phyloP scores from a whole-genome alignment of 2,329 filamentous ascomycete genomes.

The Aspergillus tubingensis region DNA sequence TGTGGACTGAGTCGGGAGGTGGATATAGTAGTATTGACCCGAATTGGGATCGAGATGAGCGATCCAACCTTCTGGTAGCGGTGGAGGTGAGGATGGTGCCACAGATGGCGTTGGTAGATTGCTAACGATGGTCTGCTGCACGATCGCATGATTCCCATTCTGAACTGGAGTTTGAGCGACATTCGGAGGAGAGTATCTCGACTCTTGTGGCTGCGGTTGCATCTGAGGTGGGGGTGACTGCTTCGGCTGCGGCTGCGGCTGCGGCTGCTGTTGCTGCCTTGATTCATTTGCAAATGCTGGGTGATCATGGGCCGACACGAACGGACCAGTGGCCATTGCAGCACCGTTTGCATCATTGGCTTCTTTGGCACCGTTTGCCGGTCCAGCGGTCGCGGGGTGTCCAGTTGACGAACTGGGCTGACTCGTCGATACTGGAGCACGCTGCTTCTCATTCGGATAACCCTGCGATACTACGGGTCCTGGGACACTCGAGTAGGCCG shows the following conservation, averaged over 20 bases:
- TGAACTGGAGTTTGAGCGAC: conserved; percentile 28
- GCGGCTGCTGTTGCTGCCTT: conserved; percentile 46
- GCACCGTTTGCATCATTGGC: conserved; percentile 19
- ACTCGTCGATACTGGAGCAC: conserved; percentile 39
- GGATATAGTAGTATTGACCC: conserved; percentile 98
- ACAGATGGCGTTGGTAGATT: conserved; percentile 43
- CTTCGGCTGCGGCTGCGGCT: conserved; percentile 6
- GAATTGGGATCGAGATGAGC: conserved; percentile 93
- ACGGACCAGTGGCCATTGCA: conserved; percentile 21
- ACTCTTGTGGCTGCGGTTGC: conserved; percentile 18
- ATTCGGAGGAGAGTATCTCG: conserved; percentile 43
- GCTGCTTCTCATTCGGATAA: conserved; percentile 79
- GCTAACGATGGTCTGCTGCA: conserved; percentile 30
- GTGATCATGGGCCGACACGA: conserved; percentile 59
- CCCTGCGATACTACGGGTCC: conserved; percentile 51
- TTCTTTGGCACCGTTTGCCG: conserved; percentile 18
- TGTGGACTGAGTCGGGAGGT: conserved; percentile 89
- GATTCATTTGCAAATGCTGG: conserved; percentile 89
- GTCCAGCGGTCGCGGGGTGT: conserved; percentile 30
- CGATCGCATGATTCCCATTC: conserved; percentile 15
- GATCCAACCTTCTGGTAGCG: conserved; percentile 96
- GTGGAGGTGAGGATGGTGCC: conserved; percentile 81
- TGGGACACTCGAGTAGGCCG: conserved; percentile 85
- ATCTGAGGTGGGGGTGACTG: background rate
- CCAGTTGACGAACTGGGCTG: conserved; percentile 19